Base-by-base conservation (phyloP, 2,329 filamentous ascomycete species). In the Sclerotinia borealis region DNA sequence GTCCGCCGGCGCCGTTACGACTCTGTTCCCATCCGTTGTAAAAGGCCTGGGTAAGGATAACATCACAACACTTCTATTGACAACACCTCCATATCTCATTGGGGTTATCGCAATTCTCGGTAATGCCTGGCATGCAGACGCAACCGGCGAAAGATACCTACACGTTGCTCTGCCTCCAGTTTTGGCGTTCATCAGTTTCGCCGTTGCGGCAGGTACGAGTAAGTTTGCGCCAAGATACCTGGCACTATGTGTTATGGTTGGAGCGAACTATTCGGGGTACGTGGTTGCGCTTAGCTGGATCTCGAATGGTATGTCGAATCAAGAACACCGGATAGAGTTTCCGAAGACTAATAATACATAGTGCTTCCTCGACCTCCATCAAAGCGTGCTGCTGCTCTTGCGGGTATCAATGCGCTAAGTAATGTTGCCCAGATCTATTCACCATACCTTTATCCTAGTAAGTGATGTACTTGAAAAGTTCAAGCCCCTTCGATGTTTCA, bases 341-440 rank as follows among this genome's bases (percentile, higher is more conserved):
- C 13, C 39, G 13, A 34, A 2, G 6, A 58, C 58, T 60, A 60
- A 60, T 31, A 8, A 37, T 13, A n/a, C 9, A 25, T 22, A 61
- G 58, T 86, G 1, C 80, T 68, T 47, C 66, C 67, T 13, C 61
- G 67, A n/a, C 67, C 67, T 37, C 64, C 66, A 34, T 65, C 66
- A 7, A 68, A 68, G 41, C 64, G 67, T 29, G 67, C 67, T 19
- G 67, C 66, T 34, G 67, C 67, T 27, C 60, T 68, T 7, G 67
- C 66, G 6, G 63, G 63, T 34, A 63, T 68, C 34, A 68, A 68
- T 37, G 63, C 66, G 3, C 27, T 68, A 6, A 65, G 66, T 13
- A 91, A 92, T 73, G 80, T 81, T 17, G 83, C 83, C 48, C 85
- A 81, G 56, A 92, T 92, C 67, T 91, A 87, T 70, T 84, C 85